These are phyloP conservation scores for Dioszegia aurantiaca DNA, from an alignment of 768 basidiomycete genomes.

Conservation along the genomic window DNA sequence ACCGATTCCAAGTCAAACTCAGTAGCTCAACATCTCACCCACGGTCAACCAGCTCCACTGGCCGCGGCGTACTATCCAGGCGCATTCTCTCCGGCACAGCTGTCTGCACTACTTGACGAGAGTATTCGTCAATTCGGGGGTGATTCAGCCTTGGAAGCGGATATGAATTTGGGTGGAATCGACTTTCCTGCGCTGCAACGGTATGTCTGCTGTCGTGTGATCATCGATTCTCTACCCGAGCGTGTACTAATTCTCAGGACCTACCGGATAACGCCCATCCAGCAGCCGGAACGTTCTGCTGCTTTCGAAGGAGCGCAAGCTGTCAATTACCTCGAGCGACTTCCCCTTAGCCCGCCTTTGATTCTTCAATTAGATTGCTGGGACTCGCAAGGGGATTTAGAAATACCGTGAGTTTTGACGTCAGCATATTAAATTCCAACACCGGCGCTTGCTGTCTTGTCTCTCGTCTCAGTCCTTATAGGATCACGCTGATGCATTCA, in stretches of 20 bases:
- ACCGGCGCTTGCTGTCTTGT: no score
- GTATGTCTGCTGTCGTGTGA: constrained; percentile 19
- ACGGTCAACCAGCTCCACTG: neutral
- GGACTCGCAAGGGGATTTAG: constrained; percentile 67
- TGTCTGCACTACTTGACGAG: constrained; percentile 11
- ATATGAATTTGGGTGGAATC: constrained; percentile 42
- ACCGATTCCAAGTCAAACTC: neutral
- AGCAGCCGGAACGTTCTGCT: constrained; percentile 76
- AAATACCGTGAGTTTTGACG: constrained; percentile 70
- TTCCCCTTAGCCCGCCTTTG: constrained; percentile 79
- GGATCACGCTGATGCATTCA: constrained; percentile 43
- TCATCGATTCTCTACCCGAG: neutral
- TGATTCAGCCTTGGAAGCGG: neutral
- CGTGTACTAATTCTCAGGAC: constrained; percentile 41
- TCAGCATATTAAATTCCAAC: no score
- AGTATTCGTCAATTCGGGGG: constrained; percentile 4
- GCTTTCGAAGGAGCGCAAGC: constrained; percentile 65
- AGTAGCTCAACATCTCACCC: neutral
- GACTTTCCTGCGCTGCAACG: constrained; percentile 33
- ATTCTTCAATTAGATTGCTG: constrained; percentile 74
- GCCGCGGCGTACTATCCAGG: neutral
- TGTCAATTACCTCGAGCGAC: constrained; percentile 62
- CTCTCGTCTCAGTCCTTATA: neutral
- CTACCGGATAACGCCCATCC: constrained; percentile 79
- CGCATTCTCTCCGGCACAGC: constrained; percentile 11